phyloP scores from a whole-genome alignment of 2,329 filamentous ascomycete species.

The Aspergillus quadricinctus region DNA sequence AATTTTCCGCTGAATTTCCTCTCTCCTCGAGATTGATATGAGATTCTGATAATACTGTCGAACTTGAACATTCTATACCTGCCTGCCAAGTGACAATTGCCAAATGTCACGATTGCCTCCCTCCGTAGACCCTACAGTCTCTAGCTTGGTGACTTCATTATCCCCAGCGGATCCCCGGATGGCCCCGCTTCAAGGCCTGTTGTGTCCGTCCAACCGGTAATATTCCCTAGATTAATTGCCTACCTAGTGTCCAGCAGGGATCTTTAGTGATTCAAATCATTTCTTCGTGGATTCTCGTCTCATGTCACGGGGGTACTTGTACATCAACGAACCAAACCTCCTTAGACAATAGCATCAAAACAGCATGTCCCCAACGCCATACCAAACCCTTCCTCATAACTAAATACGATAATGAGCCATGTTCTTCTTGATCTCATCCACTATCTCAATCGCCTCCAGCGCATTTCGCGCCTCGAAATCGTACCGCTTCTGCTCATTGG shows the following conservation, averaged over 20 bases:
- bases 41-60: neutral
- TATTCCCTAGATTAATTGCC: neutral
- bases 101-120: too few relatives aligned
- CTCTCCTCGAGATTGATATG: neutral
- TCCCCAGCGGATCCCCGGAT: conserved; percentile 4
- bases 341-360: neutral
- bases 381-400: neutral
- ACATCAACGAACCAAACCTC: neutral
- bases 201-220: neutral
- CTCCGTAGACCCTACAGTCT: neutral
- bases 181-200: conserved; percentile 2
- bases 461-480: conserved; percentile 60
- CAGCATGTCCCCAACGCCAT: neutral
- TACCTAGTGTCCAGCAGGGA: neutral
- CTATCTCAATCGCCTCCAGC: conserved; percentile 58
- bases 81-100: too few relatives aligned
- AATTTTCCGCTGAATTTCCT: neutral
- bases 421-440: conserved; percentile 59
- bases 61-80: neutral
- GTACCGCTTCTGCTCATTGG: conserved; percentile 61
- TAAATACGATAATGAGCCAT: conserved; percentile 45
- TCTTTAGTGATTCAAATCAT: neutral
- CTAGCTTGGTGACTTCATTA: conserved; percentile 14
- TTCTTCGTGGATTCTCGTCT: neutral
- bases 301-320: neutral